Percentiles rank a stretch among this genome's conserved stretches.
phyloP scores from a whole-genome alignment of 2,329 filamentous ascomycete genomes.

The Pseudogymnoascus sp. region DNA sequence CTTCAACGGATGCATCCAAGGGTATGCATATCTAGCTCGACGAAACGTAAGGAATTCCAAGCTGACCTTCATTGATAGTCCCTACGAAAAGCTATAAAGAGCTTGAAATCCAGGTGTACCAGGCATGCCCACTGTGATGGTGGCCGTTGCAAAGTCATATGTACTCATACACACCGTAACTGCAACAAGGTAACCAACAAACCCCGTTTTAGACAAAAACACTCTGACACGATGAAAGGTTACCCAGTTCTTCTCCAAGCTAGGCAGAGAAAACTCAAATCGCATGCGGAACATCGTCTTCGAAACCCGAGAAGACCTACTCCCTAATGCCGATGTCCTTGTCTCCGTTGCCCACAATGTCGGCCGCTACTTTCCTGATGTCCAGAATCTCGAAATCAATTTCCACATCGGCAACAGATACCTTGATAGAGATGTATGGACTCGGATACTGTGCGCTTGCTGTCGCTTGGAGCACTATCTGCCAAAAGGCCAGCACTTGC shows the following conservation, averaged over 20 bases:
- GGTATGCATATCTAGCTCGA: neutral
- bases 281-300: constrained; percentile 7
- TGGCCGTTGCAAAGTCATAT: neutral
- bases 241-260: constrained; percentile 2
- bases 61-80: neutral
- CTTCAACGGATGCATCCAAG: neutral
- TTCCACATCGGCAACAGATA: neutral
- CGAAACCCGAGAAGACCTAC: neutral
- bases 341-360: constrained; percentile 8
- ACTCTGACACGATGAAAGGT: neutral
- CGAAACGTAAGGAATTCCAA: neutral
- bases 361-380: constrained; percentile 1
- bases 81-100: neutral
- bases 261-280: neutral
- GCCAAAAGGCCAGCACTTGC: constrained; percentile 6
- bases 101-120: neutral
- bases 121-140: neutral
- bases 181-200: constrained; percentile 5
- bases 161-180: neutral
- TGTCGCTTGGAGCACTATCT: neutral
- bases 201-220: neutral
- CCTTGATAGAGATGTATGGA: neutral
- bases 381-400: constrained; percentile 7
- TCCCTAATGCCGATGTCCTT: neutral
- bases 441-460: neutral